Percentiles rank a stretch among this genome's conserved stretches.
phyloP scores from a whole-genome alignment of 352 stramenopile species.

The Phytophthora multivora region DNA sequence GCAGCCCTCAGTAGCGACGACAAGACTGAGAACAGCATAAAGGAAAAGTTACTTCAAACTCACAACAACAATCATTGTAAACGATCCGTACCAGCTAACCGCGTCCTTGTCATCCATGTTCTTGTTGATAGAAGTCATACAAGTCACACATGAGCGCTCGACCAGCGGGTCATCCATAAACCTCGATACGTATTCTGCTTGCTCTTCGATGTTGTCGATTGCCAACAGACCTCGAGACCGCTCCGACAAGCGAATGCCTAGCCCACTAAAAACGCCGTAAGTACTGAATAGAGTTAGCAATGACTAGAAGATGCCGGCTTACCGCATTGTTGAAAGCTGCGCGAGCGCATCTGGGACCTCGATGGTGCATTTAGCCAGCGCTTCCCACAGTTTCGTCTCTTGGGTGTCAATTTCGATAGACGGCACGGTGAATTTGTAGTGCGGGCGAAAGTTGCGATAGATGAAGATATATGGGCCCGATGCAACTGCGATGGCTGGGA shows the following conservation, averaged over 20 bases:
- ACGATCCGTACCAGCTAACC: slow-evolving; percentile 57
- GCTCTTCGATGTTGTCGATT: slow-evolving; percentile 84
- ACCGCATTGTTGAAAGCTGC: slow-evolving; percentile 72
- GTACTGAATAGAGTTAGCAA: no score
- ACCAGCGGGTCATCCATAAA: slow-evolving; percentile 82
- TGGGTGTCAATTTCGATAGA: slow-evolving; percentile 73
- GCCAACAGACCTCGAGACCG: slow-evolving; percentile 72
- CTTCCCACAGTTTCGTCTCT: slow-evolving; percentile 76
- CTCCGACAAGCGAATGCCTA: slow-evolving; percentile 73
- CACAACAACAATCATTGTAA: neutral
- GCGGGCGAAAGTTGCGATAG: slow-evolving; percentile 90
- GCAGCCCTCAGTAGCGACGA: slow-evolving; percentile 85
- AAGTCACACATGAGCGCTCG: slow-evolving; percentile 81
- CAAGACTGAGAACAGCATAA: slow-evolving; percentile 48
- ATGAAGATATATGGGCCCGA: slow-evolving; percentile 90
- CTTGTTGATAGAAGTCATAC: slow-evolving; percentile 90
- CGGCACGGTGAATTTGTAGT: slow-evolving; percentile 92
- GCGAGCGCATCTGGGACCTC: slow-evolving; percentile 70
- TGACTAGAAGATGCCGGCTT: neutral
- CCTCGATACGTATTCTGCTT: slow-evolving; percentile 79
- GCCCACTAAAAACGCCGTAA: slow-evolving; percentile 30
- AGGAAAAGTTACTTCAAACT: neutral
- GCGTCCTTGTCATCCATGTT: slow-evolving; percentile 86
- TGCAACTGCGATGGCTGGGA: slow-evolving; percentile 86
- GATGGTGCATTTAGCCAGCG: slow-evolving; percentile 67